Evolutionary conservation across 192 early-diverging fungal species (phyloP), one percentile per base, ranked within the genome.

Genomic region (Mortierella antarctica): DNA sequence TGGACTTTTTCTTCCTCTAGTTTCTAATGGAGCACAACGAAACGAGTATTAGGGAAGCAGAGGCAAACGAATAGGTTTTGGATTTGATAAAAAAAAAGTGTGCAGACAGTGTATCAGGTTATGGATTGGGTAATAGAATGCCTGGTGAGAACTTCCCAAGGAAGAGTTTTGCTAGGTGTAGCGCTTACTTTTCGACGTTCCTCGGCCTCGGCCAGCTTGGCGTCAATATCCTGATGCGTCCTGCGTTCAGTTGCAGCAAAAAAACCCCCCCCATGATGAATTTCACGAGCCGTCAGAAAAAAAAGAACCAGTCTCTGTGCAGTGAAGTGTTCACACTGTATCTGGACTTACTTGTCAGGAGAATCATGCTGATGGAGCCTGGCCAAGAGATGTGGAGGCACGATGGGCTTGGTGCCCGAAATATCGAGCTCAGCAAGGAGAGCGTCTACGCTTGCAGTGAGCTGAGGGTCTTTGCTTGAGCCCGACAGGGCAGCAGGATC

Each of bases 121-220:
- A 31, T 31, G 31, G 3, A 31, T 3, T 31, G 31, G 31, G 31
- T 31, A 31, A 3, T 31, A 31, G 3, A 31, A 31, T 31, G 3
- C 31, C 31, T 2, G 31, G 31, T 3, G 31, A 31, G 31, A 31
- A 31, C 31, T 31, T 31, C 31, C 31, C 31, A 31, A 31, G 31
- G 31, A 31, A 31, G 31, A 31, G 31, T 31, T 31, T 31, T n/a
- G n/a, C 31, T 2, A 31, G 31, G 31, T 31, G 31, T 57, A 2
- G 12, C 45, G 6, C 13, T 20, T 78, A 78, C 74, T 68, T 80
- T 80, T 52, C 77, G 77, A 7, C 77, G 57, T 59, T 80, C 77
- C 23, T 80, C 77, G 10, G 77, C 77, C 45, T 72, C 77, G n/a
- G 77, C 77, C 31, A 71, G 51, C 55, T 80, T 80, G 70, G 65